Evolutionary conservation across 2,329 filamentous ascomycete genomes (phyloP), one percentile per base, ranked within the genome.

Genomic region (Mollisia scopiformis): DNA sequence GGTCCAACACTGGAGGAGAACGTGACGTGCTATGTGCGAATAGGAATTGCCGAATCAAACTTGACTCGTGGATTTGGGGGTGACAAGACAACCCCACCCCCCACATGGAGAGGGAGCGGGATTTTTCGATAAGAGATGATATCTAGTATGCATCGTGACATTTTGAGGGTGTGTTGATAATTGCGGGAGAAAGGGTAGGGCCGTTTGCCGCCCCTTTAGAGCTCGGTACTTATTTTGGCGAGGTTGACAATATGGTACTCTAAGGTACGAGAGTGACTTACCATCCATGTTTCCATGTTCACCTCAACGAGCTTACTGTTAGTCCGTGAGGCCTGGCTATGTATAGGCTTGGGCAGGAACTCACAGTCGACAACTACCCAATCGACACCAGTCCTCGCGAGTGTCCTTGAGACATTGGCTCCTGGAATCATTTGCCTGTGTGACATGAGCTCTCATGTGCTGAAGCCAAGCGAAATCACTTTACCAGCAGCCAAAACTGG

Each of bases 331-430:
- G n/a, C 6, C 43, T 47, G 21, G 43, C 14, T 14, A 28, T 47
- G 16, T 14, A 27, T 3, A 28, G 23, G 2, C 39, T 47, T 27
- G 43, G 43, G 43, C 21, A 47, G 11, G 8, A 27, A 58, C 62
- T 84, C 82, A 68, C 82, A 83, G 69, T 85, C 84, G 27, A 85
- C 83, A 72, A 89, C 78, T 10, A 91, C 83, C 81, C 49, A 47
- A 13, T 90, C 88, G 1, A 88, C 80, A 1, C 86, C 88, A 2
- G 81, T 82, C 57, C 85, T 78, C 1, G 88, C 87, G 51, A 91
- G 76, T 19, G 81, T 74, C 56, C 86, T 79, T 5, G 85, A 85
- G 13, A 88, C 75, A 63, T 88, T 87, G 47, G 80, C 78, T 0
- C 85, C 84, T 0, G 86, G 85, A 57, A 88, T 74, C 78, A 86